Conservation (phyloP, 139 green algal genomes). For the Chlamydomonas applanata region DNA sequence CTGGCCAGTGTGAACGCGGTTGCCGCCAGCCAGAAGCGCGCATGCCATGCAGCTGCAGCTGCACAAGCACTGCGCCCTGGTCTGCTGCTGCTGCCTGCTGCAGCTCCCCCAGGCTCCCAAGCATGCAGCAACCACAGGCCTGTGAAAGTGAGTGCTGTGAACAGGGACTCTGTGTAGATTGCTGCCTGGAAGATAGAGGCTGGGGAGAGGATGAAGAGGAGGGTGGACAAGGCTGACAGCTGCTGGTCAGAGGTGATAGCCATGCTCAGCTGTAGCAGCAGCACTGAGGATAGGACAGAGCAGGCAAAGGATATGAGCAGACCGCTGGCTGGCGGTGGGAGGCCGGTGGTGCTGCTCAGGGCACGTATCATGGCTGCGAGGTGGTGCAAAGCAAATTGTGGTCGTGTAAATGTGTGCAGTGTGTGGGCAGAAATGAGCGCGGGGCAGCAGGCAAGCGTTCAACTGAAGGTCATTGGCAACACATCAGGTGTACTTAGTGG, state of each 20-base stretch:
- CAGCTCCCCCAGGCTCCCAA: neutral
- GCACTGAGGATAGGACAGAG: conserved; percentile 40
- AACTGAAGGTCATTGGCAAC: too few species aligned
- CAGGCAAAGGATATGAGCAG: conserved; percentile 39
- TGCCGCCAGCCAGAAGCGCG: neutral
- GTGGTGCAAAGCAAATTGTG: too few species aligned
- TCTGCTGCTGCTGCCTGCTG: too few species aligned
- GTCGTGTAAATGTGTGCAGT: too few species aligned
- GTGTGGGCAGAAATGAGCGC: too few species aligned
- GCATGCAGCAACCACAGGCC: conserved; percentile 55
- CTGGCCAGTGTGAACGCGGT: neutral
- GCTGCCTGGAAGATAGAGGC: conserved; percentile 81
- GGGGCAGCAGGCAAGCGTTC: too few species aligned
- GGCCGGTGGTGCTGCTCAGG: neutral
- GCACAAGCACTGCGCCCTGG: neutral
- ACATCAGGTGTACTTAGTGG: too few species aligned
- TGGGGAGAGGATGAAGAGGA: conserved; percentile 78
- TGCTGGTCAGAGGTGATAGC: conserved; percentile 32
- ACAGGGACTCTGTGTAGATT: conserved; percentile 84
- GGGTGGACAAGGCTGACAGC: conserved; percentile 44
- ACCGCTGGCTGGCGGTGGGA: conserved; percentile 2
- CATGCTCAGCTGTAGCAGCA: conserved; percentile 29
- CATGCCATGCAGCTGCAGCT: neutral
- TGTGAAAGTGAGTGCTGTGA: conserved; percentile 57
- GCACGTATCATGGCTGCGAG: neutral